Conservation (phyloP, 2,329 filamentous ascomycete genomes). For the Ceratocystis alfenasii region DNA sequence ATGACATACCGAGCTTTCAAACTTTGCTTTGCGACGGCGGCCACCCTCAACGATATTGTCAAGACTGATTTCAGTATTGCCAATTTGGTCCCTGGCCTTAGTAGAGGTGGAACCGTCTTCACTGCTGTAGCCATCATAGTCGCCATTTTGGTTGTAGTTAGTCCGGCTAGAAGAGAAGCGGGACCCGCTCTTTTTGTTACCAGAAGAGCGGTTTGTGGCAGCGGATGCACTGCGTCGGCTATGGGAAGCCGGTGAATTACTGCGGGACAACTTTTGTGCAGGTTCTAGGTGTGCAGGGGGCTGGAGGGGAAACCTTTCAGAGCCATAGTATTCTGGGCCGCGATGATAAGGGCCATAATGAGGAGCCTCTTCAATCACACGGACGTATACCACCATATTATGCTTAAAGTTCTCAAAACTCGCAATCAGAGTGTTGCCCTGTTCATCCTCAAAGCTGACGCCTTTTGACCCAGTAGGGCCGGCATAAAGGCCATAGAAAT, state of each 20-base stretch:
- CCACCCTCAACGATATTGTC: conserved; percentile 98
- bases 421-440: conserved; percentile 83
- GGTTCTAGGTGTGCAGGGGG: conserved; percentile 42
- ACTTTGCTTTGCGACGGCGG: conserved; percentile 85
- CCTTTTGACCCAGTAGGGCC: conserved; percentile 57
- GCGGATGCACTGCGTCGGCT: conserved; percentile 69
- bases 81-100: conserved; percentile 69
- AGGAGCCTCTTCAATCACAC: conserved; percentile 53
- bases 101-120: conserved; percentile 72
- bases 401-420: conserved; percentile 90
- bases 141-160: conserved; percentile 46
- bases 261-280: conserved; percentile 46
- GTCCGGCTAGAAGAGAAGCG: conserved; percentile 35
- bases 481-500: conserved; percentile 94
- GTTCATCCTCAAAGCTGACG: conserved; percentile 87
- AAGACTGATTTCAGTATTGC: conserved; percentile 92
- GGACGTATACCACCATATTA: conserved; percentile 87
- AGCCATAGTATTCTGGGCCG: conserved; percentile 38
- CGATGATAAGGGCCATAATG: conserved; percentile 21
- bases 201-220: conserved; percentile 35
- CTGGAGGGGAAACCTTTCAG: conserved; percentile 40
- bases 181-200: conserved; percentile 54
- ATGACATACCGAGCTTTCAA: conserved; percentile 83
- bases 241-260: conserved; percentile 55
- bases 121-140: conserved; percentile 71